Conservation (phyloP, 1,139 yeast genomes). For the Diutina rugosa region DNA sequence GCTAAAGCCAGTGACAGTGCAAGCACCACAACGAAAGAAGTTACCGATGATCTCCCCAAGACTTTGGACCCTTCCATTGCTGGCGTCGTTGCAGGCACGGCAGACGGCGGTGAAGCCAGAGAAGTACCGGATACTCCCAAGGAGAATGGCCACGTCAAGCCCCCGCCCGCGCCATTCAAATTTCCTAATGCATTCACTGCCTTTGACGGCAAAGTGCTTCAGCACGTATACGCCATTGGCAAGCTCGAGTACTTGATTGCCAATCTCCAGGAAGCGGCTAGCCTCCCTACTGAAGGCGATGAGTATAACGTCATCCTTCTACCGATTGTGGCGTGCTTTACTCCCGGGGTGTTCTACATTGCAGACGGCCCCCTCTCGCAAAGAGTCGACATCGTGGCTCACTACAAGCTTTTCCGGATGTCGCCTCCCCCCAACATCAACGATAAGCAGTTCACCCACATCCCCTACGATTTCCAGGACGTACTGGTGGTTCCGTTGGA, state of each 20-base stretch:
- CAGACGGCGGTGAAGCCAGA: not conserved
- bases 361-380: not conserved
- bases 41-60: too few species aligned
- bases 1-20: too few species aligned
- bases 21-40: too few species aligned
- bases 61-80: not conserved
- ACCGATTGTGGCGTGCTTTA: not conserved
- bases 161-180: not conserved
- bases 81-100: not conserved
- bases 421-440: not conserved
- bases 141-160: not conserved
- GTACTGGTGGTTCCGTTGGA: not conserved
- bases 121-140: not conserved
- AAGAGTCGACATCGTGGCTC: not conserved
- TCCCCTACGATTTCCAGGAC: not conserved
- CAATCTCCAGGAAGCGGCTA: constrained; percentile 5
- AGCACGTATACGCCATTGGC: constrained; percentile 25
- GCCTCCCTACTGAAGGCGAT: not conserved
- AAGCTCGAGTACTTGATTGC: constrained; percentile 18
- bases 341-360: constrained; percentile 1
- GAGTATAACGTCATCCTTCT: not conserved
- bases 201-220: constrained; percentile 24
- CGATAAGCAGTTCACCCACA: not conserved
- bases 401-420: not conserved
- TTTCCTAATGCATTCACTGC: constrained; percentile 7